Percentiles rank a stretch among this genome's conserved stretches.
Conservation (phyloP, 176 grass and related monocot genomes). For the Oryza meridionalis region DNA sequence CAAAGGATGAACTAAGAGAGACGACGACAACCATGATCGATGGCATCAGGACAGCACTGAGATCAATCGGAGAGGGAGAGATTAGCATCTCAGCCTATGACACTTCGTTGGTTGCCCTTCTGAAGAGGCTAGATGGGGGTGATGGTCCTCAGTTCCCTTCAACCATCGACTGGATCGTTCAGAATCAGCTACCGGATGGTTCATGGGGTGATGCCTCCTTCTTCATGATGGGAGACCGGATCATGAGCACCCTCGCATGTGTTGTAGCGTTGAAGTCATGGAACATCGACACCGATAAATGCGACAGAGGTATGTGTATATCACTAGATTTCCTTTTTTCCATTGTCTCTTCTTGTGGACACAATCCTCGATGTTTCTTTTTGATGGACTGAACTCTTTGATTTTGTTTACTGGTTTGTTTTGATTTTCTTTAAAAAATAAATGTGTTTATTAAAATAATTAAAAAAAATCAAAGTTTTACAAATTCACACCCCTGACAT, state of each 20-base stretch:
- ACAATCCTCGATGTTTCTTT: too few relatives aligned
- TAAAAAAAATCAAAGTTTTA: too few relatives aligned
- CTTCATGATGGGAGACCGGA: slow-evolving; percentile 50
- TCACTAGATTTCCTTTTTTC: not conserved
- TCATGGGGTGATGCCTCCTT: slow-evolving; percentile 54
- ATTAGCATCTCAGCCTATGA: slow-evolving; percentile 61
- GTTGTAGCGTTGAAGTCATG: slow-evolving; percentile 27
- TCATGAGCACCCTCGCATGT: slow-evolving; percentile 67
- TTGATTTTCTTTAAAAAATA: too few relatives aligned
- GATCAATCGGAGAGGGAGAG: slow-evolving; percentile 43
- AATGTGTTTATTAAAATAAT: too few relatives aligned
- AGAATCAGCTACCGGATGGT: slow-evolving; percentile 57
- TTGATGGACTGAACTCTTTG: too few relatives aligned
- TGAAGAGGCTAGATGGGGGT: slow-evolving; percentile 25
- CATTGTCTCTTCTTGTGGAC: too few relatives aligned
- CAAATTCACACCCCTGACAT: too few relatives aligned
- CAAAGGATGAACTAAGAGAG: not conserved
- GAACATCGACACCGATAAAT: not conserved
- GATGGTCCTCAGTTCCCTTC: slow-evolving; percentile 58
- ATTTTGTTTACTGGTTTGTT: too few relatives aligned
- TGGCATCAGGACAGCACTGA: slow-evolving; percentile 29
- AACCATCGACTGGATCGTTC: slow-evolving; percentile 55
- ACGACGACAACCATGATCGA: not conserved
- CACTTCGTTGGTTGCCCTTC: slow-evolving; percentile 59
- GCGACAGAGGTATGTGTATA: not conserved